Evolutionary conservation across 257 asterid species (phyloP), one percentile per base, ranked within the genome.

Genomic region (Salvia hispanica): DNA sequence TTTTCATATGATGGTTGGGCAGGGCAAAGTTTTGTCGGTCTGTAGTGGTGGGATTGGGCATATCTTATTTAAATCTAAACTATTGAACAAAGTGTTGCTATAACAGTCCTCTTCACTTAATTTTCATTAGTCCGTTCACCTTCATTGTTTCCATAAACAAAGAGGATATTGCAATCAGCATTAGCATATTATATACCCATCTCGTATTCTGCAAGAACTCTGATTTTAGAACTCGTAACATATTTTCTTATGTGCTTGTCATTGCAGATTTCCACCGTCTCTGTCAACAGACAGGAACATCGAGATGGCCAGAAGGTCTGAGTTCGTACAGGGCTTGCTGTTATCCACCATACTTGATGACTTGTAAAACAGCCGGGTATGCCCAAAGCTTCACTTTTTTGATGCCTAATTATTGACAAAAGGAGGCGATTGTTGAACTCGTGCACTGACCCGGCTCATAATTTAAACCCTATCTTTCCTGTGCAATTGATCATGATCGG

Each of bases 301-400:
- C 2, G 84, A 78, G 84, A 74, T 46, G 76, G 73, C 72, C 4
- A 72, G 77, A 40, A 74, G 86, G 74, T 73, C 76, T 2, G 84
- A 85, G 70, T 82, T 82, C 60, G 50, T 82, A 69, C 86, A 78
- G 61, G 84, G 84, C 62, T 66, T 85, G 64, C 50, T 82, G 40
- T 58, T 82, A 60, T 78, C 91, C 65, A 74, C 84, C 42, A 78
- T 85, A 56, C 78, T 82, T 48, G 88, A 80, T 14, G 82, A 80
- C 77, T 77, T 78, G 73, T 85, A 78, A 82, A 40, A 18, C 11
- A 25, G 53, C 15, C 7, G 57, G 28, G 25, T 28, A 25, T 16
- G 62, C 71, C 31, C 21, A 36, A 45, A 14, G 47, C 70, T 64
- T 74, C 69, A 47, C 44, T 60, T 16, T 43, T 25, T 66, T 4